These are phyloP conservation scores for Trebouxia sp. DNA, from an alignment of 139 green algal species.

Conservation along the genomic window DNA sequence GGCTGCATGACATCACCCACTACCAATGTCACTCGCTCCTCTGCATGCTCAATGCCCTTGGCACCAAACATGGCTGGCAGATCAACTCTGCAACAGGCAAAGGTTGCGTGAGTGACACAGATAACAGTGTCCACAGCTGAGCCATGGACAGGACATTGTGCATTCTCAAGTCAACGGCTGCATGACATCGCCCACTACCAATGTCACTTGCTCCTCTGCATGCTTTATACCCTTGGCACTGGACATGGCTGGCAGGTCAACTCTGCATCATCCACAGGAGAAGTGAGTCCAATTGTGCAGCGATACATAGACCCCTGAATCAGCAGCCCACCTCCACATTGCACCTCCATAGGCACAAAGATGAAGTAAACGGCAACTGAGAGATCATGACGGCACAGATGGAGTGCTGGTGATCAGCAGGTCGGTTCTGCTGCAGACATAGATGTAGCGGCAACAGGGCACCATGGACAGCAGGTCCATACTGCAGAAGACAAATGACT, in stretches of 20 bases:
- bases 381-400: too few species aligned
- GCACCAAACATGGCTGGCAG: slow-evolving; percentile 36
- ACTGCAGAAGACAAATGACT: too few species aligned
- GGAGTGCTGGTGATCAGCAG: too few species aligned
- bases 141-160: too few species aligned
- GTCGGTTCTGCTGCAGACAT: too few species aligned
- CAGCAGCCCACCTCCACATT: too few species aligned
- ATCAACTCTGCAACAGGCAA: slow-evolving; percentile 34
- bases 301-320: too few species aligned
- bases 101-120: not conserved
- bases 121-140: not conserved
- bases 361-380: too few species aligned
- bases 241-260: slow-evolving; percentile 38
- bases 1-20: slow-evolving; percentile 34
- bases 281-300: not conserved
- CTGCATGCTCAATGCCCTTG: slow-evolving; percentile 35
- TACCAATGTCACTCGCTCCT: slow-evolving; percentile 23
- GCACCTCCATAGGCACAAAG: too few species aligned
- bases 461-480: too few species aligned
- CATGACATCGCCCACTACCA: slow-evolving; percentile 32
- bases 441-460: too few species aligned
- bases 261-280: slow-evolving; percentile 20
- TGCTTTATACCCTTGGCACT: slow-evolving; percentile 35
- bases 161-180: too few species aligned
- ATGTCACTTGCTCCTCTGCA: slow-evolving; percentile 5